These are phyloP conservation scores for Globisporangium emineosum DNA, from an alignment of 352 stramenopile species.

Conservation along the genomic window DNA sequence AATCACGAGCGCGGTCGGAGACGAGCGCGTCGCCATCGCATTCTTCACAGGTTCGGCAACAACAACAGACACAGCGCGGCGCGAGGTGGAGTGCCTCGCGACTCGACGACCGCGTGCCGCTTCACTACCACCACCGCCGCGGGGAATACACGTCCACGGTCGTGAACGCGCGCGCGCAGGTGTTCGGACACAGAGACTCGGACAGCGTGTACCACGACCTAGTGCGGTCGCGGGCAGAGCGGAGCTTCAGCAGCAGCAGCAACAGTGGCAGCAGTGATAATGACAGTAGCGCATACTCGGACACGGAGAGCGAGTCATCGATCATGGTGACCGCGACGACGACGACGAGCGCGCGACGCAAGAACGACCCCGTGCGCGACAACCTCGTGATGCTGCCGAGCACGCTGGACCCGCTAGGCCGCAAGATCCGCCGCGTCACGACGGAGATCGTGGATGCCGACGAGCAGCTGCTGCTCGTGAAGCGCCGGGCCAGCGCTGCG, in stretches of 20 bases:
- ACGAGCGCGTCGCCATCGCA: constrained; percentile 2
- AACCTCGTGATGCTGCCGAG: constrained; percentile 59
- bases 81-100: constrained; percentile 1
- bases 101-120: background rate
- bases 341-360: constrained; percentile 3
- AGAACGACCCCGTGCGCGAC: constrained; percentile 15
- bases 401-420: constrained; percentile 42
- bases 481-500: constrained; percentile 36
- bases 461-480: constrained; percentile 58
- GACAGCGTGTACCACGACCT: constrained; percentile 1
- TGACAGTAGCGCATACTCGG: constrained; percentile 26
- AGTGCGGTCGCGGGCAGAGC: constrained; percentile 5
- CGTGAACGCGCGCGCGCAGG: constrained; percentile 11
- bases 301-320: constrained; percentile 28
- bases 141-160: constrained; percentile 13
- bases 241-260: constrained; percentile 15
- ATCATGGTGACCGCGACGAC: background rate
- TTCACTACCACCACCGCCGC: constrained; percentile 6
- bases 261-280: background rate
- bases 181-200: constrained; percentile 12
- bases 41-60: background rate
- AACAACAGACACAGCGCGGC: background rate
- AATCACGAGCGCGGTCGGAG: background rate
- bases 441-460: constrained; percentile 45
- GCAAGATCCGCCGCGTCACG: constrained; percentile 50